A percentile compares a stretch with the other conserved stretches of the same genome.
Conservation (phyloP, 768 basidiomycete species). For the Pisolithus orientalis region DNA sequence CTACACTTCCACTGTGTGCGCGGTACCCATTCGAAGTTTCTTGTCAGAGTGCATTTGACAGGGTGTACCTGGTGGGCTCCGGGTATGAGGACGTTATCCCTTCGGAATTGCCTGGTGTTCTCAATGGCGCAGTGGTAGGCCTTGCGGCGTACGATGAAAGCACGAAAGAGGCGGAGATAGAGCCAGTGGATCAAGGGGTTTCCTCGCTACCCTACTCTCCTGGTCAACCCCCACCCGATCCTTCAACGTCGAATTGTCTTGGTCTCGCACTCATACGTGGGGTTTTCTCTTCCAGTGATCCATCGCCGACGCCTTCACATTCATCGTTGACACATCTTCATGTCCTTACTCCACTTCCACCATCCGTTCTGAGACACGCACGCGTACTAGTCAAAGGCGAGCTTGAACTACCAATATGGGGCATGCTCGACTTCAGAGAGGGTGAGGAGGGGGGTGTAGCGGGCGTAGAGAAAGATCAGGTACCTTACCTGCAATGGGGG, state of each 20-base stretch:
- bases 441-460: conserved; percentile 38
- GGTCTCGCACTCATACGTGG: conserved; percentile 76
- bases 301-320: conserved; percentile 8
- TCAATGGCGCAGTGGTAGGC: conserved; percentile 79
- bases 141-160: conserved; percentile 47
- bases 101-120: conserved; percentile 59
- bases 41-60: conserved; percentile 48
- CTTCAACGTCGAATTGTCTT: conserved; percentile 54
- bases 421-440: conserved; percentile 68
- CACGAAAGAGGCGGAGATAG: neutral
- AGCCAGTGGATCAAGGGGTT: neutral
- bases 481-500: conserved; percentile 79
- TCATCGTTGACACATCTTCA: conserved; percentile 47
- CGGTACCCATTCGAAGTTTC: conserved; percentile 69
- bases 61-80: conserved; percentile 61
- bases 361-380: conserved; percentile 32
- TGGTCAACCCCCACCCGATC: conserved; percentile 46
- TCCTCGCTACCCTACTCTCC: conserved; percentile 52
- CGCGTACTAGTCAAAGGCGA: conserved; percentile 71
- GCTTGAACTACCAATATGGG: conserved; percentile 82
- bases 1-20: conserved; percentile 59
- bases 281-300: neutral
- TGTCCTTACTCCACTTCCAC: conserved; percentile 72
- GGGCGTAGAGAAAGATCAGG: conserved; percentile 45
- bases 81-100: conserved; percentile 75